These are phyloP conservation scores for Acanthamoeba culbertsoni DNA, from an alignment of 208 protist genomes.

Conservation along the genomic window DNA sequence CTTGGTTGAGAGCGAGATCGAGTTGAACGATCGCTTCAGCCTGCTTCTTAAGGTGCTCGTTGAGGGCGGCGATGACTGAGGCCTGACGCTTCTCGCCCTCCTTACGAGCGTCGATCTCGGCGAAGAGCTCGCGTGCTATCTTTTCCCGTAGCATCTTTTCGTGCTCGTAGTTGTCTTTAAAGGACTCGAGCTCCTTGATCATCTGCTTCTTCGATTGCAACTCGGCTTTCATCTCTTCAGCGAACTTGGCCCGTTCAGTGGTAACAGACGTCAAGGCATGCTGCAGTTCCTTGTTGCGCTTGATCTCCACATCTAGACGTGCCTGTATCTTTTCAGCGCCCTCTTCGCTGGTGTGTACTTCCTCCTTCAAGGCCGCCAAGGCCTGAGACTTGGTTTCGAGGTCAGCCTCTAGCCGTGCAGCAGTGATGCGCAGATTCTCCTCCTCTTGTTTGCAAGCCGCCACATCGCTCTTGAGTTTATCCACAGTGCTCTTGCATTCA, in stretches of 20 bases:
- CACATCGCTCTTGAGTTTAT: too few species aligned
- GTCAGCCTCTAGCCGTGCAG: too few species aligned
- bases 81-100: neutral
- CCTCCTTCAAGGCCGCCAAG: neutral
- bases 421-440: too few species aligned
- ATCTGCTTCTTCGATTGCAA: neutral
- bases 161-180: neutral
- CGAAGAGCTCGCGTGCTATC: neutral
- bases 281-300: neutral
- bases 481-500: too few species aligned
- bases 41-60: conserved; percentile 34
- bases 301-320: neutral
- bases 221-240: neutral
- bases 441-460: too few species aligned
- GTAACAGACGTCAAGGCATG: neutral
- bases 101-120: conserved; percentile 44
- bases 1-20: conserved; percentile 9
- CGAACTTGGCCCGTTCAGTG: neutral
- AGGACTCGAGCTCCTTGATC: neutral
- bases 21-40: neutral
- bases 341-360: neutral
- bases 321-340: neutral
- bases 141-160: conserved; percentile 30
- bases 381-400: too few species aligned
- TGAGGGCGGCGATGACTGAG: neutral